Base-by-base conservation (phyloP, 495 filamentous ascomycete species). In the Usnea hakonensis region DNA sequence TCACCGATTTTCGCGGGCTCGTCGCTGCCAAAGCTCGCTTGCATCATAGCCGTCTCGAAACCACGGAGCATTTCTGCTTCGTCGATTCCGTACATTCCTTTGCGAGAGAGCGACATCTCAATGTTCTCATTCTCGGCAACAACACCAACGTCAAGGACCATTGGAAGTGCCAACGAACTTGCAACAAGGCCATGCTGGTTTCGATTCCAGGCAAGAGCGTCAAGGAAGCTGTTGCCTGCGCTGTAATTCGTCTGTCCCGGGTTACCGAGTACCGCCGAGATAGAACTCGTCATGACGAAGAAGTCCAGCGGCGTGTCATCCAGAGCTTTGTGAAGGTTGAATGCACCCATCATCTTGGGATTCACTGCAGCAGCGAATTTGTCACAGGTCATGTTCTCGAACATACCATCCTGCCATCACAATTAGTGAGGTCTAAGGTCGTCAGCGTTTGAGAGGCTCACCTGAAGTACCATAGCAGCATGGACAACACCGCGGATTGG, bases 401-500 rank as follows among this genome's bases (percentile, higher is more conserved):
- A 72, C 14, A 73, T 55, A 28, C 61, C 67, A 46, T 73, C 71
- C 60, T 71, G 28, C 19, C 48, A 38, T 44, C 32, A 14, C 36
- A 26, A 5, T 32, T 13, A 19, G 26, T 37, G 16, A 60, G n/a
- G n/a, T 46, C 11, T 33, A 33, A 23, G 14, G 48, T 33, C 35
- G 16, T 5, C 36, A 43, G 16, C 9, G 52, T 6, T 16, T n/a
- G 30, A 14, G 26, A 26, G 32, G 65, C 66, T 66, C 48, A 73
- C 65, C 48, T 67, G 56, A 36, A 76, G 65, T 17, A 72, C 70
- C 72, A 76, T 77, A 8, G 74, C 75, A 10, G 71, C 72, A 33
- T 77, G 69, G n/a, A 77, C 57, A 6, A 75, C 68, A 6, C 76
- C 76, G 3, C 66, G 60, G 54, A 77, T 71, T 1, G 71, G 67